These are phyloP conservation scores for Schoenoplectus tabernaemontani DNA, from an alignment of 202 grass and related monocot genomes.

Conservation along the genomic window DNA sequence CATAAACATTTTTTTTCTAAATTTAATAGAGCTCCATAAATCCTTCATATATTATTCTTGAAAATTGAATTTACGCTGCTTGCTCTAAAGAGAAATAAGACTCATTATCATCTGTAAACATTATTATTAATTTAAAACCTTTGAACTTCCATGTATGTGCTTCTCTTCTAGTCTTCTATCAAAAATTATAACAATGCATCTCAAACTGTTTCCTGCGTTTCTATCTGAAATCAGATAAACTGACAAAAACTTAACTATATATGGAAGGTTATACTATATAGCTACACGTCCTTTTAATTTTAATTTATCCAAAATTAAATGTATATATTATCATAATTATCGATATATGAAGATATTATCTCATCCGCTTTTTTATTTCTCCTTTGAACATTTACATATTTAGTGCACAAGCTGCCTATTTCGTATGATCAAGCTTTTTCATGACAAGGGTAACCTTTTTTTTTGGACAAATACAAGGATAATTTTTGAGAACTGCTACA, in stretches of 20 bases:
- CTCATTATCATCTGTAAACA: too few relatives aligned
- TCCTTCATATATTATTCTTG: too few relatives aligned
- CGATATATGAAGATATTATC: not conserved
- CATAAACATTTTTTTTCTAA: too few relatives aligned
- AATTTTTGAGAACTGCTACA: conserved; percentile 1
- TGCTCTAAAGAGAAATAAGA: too few relatives aligned
- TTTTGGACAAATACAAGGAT: not conserved
- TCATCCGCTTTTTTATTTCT: not conserved
- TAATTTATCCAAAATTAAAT: not conserved
- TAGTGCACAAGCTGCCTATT: not conserved
- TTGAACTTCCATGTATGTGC: too few relatives aligned
- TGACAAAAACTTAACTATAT: not conserved
- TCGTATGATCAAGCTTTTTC: not conserved
- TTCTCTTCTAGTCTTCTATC: not conserved
- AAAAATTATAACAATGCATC: not conserved
- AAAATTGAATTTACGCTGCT: too few relatives aligned
- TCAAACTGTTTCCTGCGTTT: not conserved
- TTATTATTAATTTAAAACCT: not conserved
- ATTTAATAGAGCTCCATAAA: too few relatives aligned
- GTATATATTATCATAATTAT: not conserved
- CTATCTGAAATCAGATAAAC: not conserved
- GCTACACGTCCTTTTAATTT: too few relatives aligned
- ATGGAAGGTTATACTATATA: not conserved
- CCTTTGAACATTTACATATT: not conserved
- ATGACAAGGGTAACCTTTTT: not conserved